Evolutionary conservation across 352 stramenopile genomes (phyloP).

Genomic region (Phytophthora sojae): DNA sequence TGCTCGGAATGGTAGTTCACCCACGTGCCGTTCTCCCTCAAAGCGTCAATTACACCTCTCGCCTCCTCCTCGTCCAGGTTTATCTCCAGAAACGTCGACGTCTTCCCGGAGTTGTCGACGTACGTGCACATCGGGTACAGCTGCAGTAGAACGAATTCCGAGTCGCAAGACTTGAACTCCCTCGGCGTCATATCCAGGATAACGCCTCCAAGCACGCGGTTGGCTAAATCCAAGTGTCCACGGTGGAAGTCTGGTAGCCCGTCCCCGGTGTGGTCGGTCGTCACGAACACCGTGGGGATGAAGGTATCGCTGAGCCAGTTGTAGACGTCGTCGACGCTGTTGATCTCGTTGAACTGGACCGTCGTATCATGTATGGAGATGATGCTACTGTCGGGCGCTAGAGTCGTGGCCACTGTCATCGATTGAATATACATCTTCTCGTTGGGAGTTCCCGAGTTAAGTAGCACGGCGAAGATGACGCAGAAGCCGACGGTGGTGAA

Average conservation of each 20-base stretch:
- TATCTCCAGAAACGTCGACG: slow-evolving; percentile 27
- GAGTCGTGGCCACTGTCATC: slow-evolving; percentile 24
- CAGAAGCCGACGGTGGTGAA: slow-evolving; percentile 23
- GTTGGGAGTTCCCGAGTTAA: slow-evolving; percentile 16
- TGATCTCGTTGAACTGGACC: slow-evolving; percentile 53
- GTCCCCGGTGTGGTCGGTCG: slow-evolving; percentile 46
- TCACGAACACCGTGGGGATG: slow-evolving; percentile 47
- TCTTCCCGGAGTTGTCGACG: neutral
- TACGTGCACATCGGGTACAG: slow-evolving; percentile 23
- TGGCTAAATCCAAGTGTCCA: slow-evolving; percentile 32
- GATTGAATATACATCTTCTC: slow-evolving; percentile 16
- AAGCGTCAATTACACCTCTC: slow-evolving; percentile 2
- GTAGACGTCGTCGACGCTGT: slow-evolving; percentile 38
- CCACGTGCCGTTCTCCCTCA: slow-evolving; percentile 33
- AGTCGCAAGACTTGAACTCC: slow-evolving; percentile 1
- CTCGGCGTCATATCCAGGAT: slow-evolving; percentile 31
- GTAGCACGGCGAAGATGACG: slow-evolving; percentile 37
- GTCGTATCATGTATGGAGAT: slow-evolving; percentile 41
- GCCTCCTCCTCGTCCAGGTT: slow-evolving; percentile 24
- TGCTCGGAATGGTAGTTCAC: slow-evolving; percentile 33
- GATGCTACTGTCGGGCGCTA: slow-evolving; percentile 40
- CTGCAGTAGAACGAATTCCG: slow-evolving; percentile 1
- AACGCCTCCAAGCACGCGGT: slow-evolving; percentile 46
- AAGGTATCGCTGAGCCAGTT: slow-evolving; percentile 49
- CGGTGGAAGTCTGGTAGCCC: slow-evolving; percentile 32